Conservation (phyloP, 176 grass and related monocot genomes). For the Oryza glaberrima region DNA sequence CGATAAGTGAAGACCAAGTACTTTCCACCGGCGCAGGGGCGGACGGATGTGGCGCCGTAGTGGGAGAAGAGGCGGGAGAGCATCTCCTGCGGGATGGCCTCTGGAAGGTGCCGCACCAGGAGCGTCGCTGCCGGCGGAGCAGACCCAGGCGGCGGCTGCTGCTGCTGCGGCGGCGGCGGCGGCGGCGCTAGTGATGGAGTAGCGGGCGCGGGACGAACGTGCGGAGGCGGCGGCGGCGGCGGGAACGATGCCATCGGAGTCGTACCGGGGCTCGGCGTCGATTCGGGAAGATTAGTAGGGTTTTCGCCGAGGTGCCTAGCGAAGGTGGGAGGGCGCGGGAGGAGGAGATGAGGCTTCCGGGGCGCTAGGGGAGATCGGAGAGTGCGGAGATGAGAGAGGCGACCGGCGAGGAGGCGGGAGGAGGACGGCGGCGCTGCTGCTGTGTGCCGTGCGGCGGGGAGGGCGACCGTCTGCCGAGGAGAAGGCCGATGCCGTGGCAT, state of each 20-base stretch:
- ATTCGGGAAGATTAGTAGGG: neutral
- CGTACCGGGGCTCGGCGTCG: neutral
- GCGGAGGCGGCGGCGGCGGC: neutral
- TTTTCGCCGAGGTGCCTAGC: neutral
- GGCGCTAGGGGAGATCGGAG: too few relatives aligned
- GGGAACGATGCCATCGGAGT: constrained; percentile 38
- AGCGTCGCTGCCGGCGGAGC: constrained; percentile 53
- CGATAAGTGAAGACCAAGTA: constrained; percentile 29
- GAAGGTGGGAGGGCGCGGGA: too few relatives aligned
- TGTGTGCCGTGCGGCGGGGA: too few relatives aligned
- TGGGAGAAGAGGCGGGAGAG: constrained; percentile 84
- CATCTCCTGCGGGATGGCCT: constrained; percentile 82
- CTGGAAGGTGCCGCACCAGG: constrained; percentile 86
- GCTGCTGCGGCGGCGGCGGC: neutral
- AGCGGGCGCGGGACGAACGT: neutral
- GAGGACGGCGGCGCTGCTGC: too few relatives aligned
- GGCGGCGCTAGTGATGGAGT: constrained; percentile 11
- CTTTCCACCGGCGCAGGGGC: constrained; percentile 81
- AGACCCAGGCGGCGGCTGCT: neutral
- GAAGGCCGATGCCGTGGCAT: too few relatives aligned
- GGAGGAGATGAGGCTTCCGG: too few relatives aligned
- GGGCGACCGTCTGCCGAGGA: too few relatives aligned
- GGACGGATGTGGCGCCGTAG: constrained; percentile 77
- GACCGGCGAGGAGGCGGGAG: too few relatives aligned
- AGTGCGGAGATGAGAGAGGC: too few relatives aligned